A percentile compares a stretch with the other conserved stretches of the same genome.
These are phyloP conservation scores for Amniculicola lignicola DNA, from an alignment of 495 filamentous ascomycete genomes.

Conservation along the genomic window DNA sequence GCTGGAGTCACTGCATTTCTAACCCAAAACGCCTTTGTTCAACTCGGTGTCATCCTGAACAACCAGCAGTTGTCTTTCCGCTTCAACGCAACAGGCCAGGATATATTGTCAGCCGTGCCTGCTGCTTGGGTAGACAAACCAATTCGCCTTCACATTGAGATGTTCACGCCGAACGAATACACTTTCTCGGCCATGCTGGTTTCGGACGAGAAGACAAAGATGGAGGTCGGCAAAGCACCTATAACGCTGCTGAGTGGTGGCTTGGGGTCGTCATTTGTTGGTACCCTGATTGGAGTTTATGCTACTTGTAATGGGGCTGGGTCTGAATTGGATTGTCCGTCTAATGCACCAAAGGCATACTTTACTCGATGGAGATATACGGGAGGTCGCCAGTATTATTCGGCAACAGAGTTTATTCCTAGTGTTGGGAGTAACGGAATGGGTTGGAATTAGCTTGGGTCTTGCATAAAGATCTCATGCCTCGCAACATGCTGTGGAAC, in stretches of 20 bases:
- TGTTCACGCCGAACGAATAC: slow-evolving; percentile 47
- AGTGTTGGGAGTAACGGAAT: too few species aligned
- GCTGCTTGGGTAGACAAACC: slow-evolving; percentile 23
- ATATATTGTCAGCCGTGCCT: too few species aligned
- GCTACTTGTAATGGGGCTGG: slow-evolving; percentile 50
- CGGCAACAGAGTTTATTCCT: too few species aligned
- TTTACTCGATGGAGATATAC: slow-evolving; percentile 49
- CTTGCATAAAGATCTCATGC: slow-evolving; percentile 27
- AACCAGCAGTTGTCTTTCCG: slow-evolving; percentile 6
- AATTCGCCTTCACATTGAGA: slow-evolving; percentile 44
- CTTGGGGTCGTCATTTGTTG: slow-evolving; percentile 52
- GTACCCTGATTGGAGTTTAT: slow-evolving; percentile 50
- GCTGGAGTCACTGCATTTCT: slow-evolving; percentile 47
- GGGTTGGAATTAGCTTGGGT: too few species aligned
- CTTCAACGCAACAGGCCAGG: slow-evolving; percentile 10
- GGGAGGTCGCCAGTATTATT: too few species aligned
- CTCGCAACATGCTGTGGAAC: slow-evolving; percentile 36
- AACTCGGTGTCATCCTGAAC: slow-evolving; percentile 45
- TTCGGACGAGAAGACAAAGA: not conserved
- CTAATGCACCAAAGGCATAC: slow-evolving; percentile 34
- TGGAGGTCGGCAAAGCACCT: not conserved
- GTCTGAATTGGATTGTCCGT: slow-evolving; percentile 34
- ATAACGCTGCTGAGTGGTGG: slow-evolving; percentile 31
- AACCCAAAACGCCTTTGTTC: slow-evolving; percentile 50
- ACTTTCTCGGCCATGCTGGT: slow-evolving; percentile 45